These are phyloP conservation scores for Phoma sp. DNA, from an alignment of 2,329 filamentous ascomycete genomes.

Conservation along the genomic window DNA sequence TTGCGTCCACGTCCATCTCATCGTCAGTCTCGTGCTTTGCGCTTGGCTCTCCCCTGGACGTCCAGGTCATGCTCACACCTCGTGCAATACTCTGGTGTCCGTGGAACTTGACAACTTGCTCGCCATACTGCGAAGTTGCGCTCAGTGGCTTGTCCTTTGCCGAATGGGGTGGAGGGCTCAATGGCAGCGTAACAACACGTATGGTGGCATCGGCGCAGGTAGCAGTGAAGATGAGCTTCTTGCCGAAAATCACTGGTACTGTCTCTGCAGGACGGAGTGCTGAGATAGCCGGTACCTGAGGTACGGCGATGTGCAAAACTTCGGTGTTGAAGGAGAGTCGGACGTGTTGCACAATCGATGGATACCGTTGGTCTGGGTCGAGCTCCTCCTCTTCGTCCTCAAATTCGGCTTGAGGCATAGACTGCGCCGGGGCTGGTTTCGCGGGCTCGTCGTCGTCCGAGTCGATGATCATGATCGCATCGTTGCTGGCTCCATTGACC, in stretches of 20 bases:
- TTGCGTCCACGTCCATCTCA: slow-evolving; percentile 48
- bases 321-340: slow-evolving; percentile 62
- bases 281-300: slow-evolving; percentile 46
- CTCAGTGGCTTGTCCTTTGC: slow-evolving; percentile 36
- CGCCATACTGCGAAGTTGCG: slow-evolving; percentile 44
- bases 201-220: slow-evolving; percentile 65
- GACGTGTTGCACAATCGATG: slow-evolving; percentile 61
- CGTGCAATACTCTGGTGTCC: slow-evolving; percentile 61
- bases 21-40: slow-evolving; percentile 30
- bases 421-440: slow-evolving; percentile 23
- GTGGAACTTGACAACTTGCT: slow-evolving; percentile 58
- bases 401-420: slow-evolving; percentile 52
- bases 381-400: slow-evolving; percentile 65
- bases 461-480: slow-evolving; percentile 64
- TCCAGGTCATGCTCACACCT: slow-evolving; percentile 63
- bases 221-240: slow-evolving; percentile 61
- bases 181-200: slow-evolving; percentile 62
- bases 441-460: slow-evolving; percentile 61
- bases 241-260: slow-evolving; percentile 57
- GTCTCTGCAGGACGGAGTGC: slow-evolving; percentile 43
- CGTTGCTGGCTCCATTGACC: slow-evolving; percentile 52
- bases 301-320: slow-evolving; percentile 62
- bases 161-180: slow-evolving; percentile 59
- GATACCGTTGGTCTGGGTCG: slow-evolving; percentile 64
- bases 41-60: slow-evolving; percentile 36